A percentile compares a stretch with the other conserved stretches of the same genome.
These are phyloP conservation scores for Marasmius sp. DNA, from an alignment of 1,284 basidiomycete species.

Conservation along the genomic window DNA sequence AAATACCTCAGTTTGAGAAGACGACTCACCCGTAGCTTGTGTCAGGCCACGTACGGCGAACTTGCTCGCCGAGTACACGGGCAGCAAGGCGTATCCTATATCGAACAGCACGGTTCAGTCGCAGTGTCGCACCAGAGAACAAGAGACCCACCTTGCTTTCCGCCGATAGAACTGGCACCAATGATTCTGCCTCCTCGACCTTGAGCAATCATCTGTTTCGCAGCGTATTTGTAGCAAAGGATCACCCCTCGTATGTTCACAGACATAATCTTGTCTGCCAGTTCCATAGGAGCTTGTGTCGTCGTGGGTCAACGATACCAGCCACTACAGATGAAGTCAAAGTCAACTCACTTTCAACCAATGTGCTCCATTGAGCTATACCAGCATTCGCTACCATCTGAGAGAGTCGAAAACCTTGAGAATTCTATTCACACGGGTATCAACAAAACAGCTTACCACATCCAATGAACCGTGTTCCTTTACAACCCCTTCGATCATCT, in stretches of 20 bases:
- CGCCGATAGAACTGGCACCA: constrained; percentile 32
- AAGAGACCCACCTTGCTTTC: constrained; percentile 27
- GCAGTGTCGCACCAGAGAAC: neutral
- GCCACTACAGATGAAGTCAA: neutral
- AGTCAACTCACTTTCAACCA: constrained; percentile 16
- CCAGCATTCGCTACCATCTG: constrained; percentile 28
- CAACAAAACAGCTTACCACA: constrained; percentile 17
- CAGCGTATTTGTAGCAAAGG: constrained; percentile 29
- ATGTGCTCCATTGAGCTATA: constrained; percentile 8
- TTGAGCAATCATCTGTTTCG: constrained; percentile 28
- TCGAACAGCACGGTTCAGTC: neutral
- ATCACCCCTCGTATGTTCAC: constrained; percentile 19
- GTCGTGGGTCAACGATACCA: neutral
- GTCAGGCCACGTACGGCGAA: constrained; percentile 2
- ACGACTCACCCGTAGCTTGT: neutral
- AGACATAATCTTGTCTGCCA: constrained; percentile 14
- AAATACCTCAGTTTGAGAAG: no score
- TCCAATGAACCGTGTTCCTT: constrained; percentile 26
- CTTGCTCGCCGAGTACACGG: neutral
- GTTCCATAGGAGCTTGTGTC: constrained; percentile 11
- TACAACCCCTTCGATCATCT: constrained; percentile 21
- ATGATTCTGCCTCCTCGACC: constrained; percentile 38
- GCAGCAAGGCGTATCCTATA: neutral
- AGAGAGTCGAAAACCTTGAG: neutral
- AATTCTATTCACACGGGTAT: neutral